phyloP scores from a whole-genome alignment of 331 rosid genomes.

The Erythrophleum ivorense region DNA sequence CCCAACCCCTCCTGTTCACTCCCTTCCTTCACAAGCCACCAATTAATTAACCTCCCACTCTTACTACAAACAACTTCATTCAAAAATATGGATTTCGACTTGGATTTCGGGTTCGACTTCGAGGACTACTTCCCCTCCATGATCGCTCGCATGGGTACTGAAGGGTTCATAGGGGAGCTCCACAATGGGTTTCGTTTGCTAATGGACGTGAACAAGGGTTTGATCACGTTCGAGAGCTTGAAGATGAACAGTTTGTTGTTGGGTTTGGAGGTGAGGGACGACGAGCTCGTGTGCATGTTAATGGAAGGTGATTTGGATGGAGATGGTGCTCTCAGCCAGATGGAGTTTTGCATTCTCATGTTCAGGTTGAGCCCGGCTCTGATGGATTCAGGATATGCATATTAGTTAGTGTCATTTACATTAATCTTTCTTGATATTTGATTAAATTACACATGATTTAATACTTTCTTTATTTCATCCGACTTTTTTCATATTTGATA shows the following conservation, averaged over 20 bases:
- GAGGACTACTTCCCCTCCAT: slow-evolving; percentile 79
- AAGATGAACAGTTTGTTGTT: slow-evolving; percentile 61
- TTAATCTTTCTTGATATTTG: background rate
- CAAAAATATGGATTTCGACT: slow-evolving; percentile 41
- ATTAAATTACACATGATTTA: background rate
- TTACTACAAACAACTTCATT: background rate
- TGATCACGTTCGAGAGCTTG: slow-evolving; percentile 90
- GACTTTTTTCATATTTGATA: no score
- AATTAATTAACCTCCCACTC: background rate
- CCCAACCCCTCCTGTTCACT: background rate
- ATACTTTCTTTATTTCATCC: background rate
- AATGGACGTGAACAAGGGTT: slow-evolving; percentile 78
- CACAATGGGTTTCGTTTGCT: slow-evolving; percentile 74
- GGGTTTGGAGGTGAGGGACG: slow-evolving; percentile 75
- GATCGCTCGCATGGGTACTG: slow-evolving; percentile 65
- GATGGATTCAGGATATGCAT: slow-evolving; percentile 44
- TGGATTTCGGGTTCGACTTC: slow-evolving; percentile 48
- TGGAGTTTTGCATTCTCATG: slow-evolving; percentile 92
- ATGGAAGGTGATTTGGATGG: slow-evolving; percentile 89
- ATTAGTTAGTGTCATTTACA: background rate
- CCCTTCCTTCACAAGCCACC: slow-evolving; percentile 26
- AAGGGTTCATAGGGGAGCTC: slow-evolving; percentile 79
- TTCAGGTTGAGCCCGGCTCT: slow-evolving; percentile 84
- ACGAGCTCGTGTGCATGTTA: slow-evolving; percentile 75
- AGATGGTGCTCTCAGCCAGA: slow-evolving; percentile 76